phyloP scores from a whole-genome alignment of 352 stramenopile genomes.

The Saprolegnia parasitica region DNA sequence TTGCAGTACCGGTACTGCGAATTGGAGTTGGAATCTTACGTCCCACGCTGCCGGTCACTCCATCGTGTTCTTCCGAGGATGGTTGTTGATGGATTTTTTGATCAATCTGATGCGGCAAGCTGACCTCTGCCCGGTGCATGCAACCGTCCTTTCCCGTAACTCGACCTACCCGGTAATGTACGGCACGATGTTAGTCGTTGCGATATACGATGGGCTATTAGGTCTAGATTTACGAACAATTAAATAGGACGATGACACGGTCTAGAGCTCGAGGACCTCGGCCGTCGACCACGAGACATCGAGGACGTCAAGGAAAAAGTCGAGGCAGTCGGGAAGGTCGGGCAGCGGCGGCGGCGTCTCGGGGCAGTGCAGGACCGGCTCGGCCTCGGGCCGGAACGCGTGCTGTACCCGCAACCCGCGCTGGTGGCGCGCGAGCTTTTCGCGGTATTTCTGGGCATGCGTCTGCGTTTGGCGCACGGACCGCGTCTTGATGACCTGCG shows the following conservation, averaged over 20 bases:
- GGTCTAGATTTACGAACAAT: not conserved
- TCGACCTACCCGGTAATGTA: too few species aligned
- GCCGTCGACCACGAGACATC: not conserved
- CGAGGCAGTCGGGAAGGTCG: constrained; percentile 4
- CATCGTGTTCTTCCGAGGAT: too few species aligned
- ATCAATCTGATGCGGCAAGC: too few species aligned
- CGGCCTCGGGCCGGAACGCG: not conserved
- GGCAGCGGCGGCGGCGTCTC: not conserved
- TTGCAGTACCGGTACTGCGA: too few species aligned
- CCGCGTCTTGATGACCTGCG: constrained; percentile 72
- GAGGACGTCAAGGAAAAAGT: constrained; percentile 6
- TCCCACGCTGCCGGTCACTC: too few species aligned
- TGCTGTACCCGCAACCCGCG: constrained; percentile 34
- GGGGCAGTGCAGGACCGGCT: not conserved
- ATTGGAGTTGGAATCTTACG: too few species aligned
- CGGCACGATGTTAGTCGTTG: too few species aligned
- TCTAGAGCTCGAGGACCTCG: not conserved
- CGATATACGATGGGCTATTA: too few species aligned
- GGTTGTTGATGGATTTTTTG: too few species aligned
- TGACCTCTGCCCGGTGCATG: too few species aligned
- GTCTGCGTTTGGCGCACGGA: constrained; percentile 91
- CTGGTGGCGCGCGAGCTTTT: constrained; percentile 58
- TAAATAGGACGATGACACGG: not conserved
- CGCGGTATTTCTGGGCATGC: constrained; percentile 92
- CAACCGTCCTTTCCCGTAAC: too few species aligned